Evolutionary conservation across 352 stramenopile species (phyloP).

Genomic region (Plasmopara viticola): DNA sequence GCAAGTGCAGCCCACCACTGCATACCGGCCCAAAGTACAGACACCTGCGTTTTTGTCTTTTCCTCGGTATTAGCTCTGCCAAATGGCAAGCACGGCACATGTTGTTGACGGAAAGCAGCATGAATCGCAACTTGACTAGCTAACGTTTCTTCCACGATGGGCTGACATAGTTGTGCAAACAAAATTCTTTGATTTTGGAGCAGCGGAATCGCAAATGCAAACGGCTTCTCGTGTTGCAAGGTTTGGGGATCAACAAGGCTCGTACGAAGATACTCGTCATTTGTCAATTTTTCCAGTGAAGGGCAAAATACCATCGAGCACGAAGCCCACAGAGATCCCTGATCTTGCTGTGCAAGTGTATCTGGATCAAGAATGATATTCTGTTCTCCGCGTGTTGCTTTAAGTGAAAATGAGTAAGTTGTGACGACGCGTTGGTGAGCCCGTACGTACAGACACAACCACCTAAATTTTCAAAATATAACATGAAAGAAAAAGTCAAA

Average conservation of each 20-base stretch:
- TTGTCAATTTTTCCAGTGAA: neutral
- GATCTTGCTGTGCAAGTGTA: constrained; percentile 19
- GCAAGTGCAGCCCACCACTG: constrained; percentile 37
- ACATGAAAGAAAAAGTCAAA: constrained; percentile 8
- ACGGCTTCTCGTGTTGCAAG: constrained; percentile 2
- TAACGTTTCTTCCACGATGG: constrained; percentile 24
- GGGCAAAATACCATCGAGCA: constrained; percentile 41
- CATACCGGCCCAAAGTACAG: constrained; percentile 22
- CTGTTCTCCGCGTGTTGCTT: constrained; percentile 8
- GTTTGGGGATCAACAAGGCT: neutral
- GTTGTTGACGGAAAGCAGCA: constrained; percentile 33
- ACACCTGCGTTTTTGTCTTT: constrained; percentile 5
- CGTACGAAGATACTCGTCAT: neutral
- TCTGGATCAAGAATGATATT: constrained; percentile 29
- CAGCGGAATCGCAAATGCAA: constrained; percentile 32
- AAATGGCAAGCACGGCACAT: constrained; percentile 21
- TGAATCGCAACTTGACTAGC: constrained; percentile 32
- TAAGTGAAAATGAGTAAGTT: constrained; percentile 33
- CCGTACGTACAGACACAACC: constrained; percentile 32
- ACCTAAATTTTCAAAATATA: constrained; percentile 9
- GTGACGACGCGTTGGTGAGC: constrained; percentile 19
- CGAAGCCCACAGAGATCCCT: constrained; percentile 25
- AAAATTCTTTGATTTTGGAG: constrained; percentile 27
- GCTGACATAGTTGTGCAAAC: constrained; percentile 30
- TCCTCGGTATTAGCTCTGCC: constrained; percentile 1